Conservation (phyloP, 2,329 filamentous ascomycete genomes). For the Penicillium oxalicum region DNA sequence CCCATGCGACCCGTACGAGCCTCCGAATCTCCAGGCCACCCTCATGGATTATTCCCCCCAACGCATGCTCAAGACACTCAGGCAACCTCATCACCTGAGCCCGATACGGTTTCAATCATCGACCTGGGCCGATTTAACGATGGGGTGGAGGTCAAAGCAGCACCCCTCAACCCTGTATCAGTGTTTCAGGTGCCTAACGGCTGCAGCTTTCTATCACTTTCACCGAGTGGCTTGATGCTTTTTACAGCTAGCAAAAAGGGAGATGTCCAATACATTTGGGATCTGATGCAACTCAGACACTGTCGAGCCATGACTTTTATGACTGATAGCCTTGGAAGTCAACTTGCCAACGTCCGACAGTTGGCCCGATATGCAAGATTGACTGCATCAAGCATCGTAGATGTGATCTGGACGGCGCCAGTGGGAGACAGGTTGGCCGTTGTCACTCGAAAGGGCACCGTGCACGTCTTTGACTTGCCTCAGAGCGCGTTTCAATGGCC, state of each 20-base stretch:
- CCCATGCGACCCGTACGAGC: slow-evolving; percentile 28
- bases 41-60: slow-evolving; percentile 39
- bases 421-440: slow-evolving; percentile 79
- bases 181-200: slow-evolving; percentile 46
- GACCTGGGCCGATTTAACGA: slow-evolving; percentile 43
- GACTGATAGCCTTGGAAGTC: slow-evolving; percentile 28
- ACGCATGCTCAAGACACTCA: slow-evolving; percentile 42
- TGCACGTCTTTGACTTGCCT: slow-evolving; percentile 86
- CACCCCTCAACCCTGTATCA: slow-evolving; percentile 33
- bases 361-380: slow-evolving; percentile 84
- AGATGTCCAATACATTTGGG: slow-evolving; percentile 47
- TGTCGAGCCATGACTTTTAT: slow-evolving; percentile 36
- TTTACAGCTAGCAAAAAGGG: slow-evolving; percentile 46
- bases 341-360: slow-evolving; percentile 59
- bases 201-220: slow-evolving; percentile 46
- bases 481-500: slow-evolving; percentile 81
- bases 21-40: slow-evolving; percentile 26
- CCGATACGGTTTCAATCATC: slow-evolving; percentile 43
- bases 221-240: slow-evolving; percentile 43
- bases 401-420: slow-evolving; percentile 79
- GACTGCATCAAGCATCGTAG: slow-evolving; percentile 84
- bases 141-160: slow-evolving; percentile 29
- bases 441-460: slow-evolving; percentile 89
- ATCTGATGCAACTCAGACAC: slow-evolving; percentile 44
- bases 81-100: slow-evolving; percentile 30